These are phyloP conservation scores for Ampelocalamus luodianensis DNA, from an alignment of 176 grass and related monocot species.

Conservation along the genomic window DNA sequence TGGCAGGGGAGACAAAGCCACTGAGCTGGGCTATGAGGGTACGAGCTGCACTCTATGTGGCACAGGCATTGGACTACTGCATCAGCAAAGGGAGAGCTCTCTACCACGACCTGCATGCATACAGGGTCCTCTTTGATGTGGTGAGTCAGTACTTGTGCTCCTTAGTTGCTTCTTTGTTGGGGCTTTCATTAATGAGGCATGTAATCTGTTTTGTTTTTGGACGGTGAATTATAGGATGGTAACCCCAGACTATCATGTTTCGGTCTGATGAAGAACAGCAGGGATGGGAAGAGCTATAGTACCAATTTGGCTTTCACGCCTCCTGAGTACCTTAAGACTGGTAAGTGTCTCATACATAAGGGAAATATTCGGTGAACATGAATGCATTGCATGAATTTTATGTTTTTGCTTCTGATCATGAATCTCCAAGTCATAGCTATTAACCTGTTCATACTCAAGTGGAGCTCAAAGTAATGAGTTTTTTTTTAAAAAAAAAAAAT, in stretches of 20 bases:
- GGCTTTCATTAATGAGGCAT: not conserved
- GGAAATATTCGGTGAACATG: not conserved
- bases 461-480: not conserved
- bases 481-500: not conserved
- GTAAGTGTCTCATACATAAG: conserved; percentile 36
- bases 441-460: not conserved
- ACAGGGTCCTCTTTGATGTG: conserved; percentile 90
- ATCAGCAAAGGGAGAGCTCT: conserved; percentile 68
- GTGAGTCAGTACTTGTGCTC: conserved; percentile 41
- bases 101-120: conserved; percentile 91
- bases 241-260: conserved; percentile 90
- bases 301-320: conserved; percentile 94
- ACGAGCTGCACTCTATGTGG: conserved; percentile 76
- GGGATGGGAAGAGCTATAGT: conserved; percentile 93
- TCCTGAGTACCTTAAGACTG: conserved; percentile 87
- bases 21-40: conserved; percentile 85
- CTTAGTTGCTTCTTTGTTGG: not conserved
- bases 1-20: conserved; percentile 84
- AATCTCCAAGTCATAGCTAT: not conserved
- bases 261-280: conserved; percentile 92
- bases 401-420: not conserved
- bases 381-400: not conserved
- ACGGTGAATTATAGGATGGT: conserved; percentile 58
- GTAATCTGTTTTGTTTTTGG: not conserved
- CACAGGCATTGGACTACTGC: conserved; percentile 82